Base-by-base conservation (phyloP, 345 rosid genomes). In the Aquilaria sinensis region DNA sequence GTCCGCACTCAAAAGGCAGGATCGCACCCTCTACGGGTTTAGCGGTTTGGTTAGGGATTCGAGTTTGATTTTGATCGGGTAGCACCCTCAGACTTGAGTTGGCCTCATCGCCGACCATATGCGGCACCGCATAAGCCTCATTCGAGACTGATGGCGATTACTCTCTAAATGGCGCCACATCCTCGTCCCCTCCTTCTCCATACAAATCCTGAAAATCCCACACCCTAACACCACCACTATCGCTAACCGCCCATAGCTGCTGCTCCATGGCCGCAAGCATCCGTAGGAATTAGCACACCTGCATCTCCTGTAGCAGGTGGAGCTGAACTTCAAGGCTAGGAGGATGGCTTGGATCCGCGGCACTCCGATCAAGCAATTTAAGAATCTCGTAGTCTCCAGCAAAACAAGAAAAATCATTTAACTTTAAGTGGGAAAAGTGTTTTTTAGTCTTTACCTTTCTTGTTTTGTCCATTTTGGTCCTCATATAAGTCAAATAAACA, bases 291-390 rank as follows among this genome's bases (percentile, higher is more conserved):
- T 87, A 73, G 4, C 91, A 96, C 57, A 67, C 63, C 65, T 94
- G 97, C n/a, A 84, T 82, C 76, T 94, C 97, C 67, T 93, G 74
- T 31, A 90, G 52, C 1, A 97, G 99, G 50, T 86, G 99, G 11
- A 96, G 96, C 71, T 96, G 77, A 15, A 94, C 74, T 31, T 94
- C 97, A 50, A 94, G 74, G 57, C 88, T 75, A 1, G 95, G 85
- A 2, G 97, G 99, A 2, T 93, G 81, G 6, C 74, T 78, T 1
- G 96, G 97, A 56, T 90, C 96, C 15, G 90, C 81, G 1, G 89
- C 85, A 4, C 88, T 78, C 53, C 99, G 77, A 54, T 71, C 62
- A 51, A 97, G 97, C 33, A 78, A 74, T 67, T 71, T 83, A 63
- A 90, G 88, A 51, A 85, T 85, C 48, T 80, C 89, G 1, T 63